Base-by-base conservation (phyloP, 2,329 filamentous ascomycete genomes). In the Pyrenochaeta sp. region DNA sequence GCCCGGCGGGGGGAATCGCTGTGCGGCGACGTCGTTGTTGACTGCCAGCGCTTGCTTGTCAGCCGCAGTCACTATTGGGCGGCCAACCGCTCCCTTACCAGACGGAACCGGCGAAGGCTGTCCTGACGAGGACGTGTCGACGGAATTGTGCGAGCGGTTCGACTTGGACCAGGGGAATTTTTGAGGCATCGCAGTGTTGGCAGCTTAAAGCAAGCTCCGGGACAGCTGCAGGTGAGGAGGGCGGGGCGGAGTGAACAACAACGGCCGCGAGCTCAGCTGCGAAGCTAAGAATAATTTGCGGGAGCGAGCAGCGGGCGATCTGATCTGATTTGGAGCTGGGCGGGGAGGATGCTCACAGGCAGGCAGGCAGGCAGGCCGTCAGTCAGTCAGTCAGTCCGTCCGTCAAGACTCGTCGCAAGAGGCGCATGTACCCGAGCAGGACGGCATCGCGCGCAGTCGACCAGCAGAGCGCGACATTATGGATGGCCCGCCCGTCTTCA, bases 271-370 rank as follows among this genome's bases (percentile, higher is more conserved):
- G n/a, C n/a, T n/a, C n/a, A n/a, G n/a, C n/a, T n/a, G n/a, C n/a
- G n/a, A n/a, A 65, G 58, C 67, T 68, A 68, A 67, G 60, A 68
- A 68, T 65, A 61, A 64, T n/a, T n/a, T n/a, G 51, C 61, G 52
- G 41, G 42, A 45, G 54, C 58, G 58, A 58, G 51, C 57, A 59
- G 53, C 54, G 49, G 48, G 39, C 48, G 44, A 41, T 48, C 48
- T 31, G 42, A 31, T n/a, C n/a, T n/a, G n/a, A n/a, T n/a, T n/a
- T n/a, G 35, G 40, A 43, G 37, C 30, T 31, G 42, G 36, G 21
- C 37, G n/a, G n/a, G n/a, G n/a, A n/a, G n/a, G n/a, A n/a, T n/a
- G n/a, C n/a, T n/a, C n/a, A n/a, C n/a, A n/a, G n/a, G n/a, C n/a
- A n/a, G n/a, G n/a, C n/a, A n/a, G n/a, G n/a, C n/a, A n/a, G n/a